Evolutionary conservation across 169 alveolate species (phyloP).

Genomic region (Eimeria mitis): DNA sequence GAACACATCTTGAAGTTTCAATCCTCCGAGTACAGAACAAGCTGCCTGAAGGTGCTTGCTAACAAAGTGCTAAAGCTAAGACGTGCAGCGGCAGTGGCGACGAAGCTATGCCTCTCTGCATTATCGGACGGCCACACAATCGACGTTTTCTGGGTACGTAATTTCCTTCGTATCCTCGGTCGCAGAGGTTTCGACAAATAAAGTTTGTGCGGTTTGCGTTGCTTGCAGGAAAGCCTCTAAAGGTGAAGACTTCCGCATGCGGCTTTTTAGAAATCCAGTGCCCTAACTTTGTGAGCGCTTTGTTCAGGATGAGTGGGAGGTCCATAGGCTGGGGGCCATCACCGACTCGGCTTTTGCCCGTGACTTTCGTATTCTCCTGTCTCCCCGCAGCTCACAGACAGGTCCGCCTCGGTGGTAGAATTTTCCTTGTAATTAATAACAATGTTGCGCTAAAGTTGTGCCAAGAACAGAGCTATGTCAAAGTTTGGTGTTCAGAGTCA

Average conservation of each 20-base stretch:
- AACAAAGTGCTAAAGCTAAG: slow-evolving; percentile 12
- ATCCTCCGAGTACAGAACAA: neutral
- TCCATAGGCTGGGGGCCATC: slow-evolving; percentile 37
- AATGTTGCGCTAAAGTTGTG: neutral
- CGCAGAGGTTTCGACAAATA: neutral
- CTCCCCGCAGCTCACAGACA: slow-evolving; percentile 23
- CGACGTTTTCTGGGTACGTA: slow-evolving; percentile 56
- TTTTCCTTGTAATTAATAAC: neutral
- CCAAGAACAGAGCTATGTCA: neutral
- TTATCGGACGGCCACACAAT: slow-evolving; percentile 51
- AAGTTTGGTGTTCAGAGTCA: neutral
- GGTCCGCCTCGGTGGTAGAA: neutral
- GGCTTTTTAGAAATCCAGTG: neutral
- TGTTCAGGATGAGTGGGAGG: slow-evolving; percentile 64
- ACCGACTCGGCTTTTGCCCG: slow-evolving; percentile 29
- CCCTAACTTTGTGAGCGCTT: neutral
- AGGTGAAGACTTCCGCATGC: neutral
- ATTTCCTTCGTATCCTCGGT: neutral
- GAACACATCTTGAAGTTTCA: slow-evolving; percentile 41
- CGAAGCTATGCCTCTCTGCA: slow-evolving; percentile 40
- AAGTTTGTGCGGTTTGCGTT: neutral
- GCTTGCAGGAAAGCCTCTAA: neutral
- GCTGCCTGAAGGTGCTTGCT: slow-evolving; percentile 30
- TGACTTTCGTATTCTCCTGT: slow-evolving; percentile 31
- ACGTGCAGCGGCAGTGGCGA: slow-evolving; percentile 55